Base-by-base conservation (phyloP, 139 green algal genomes). In the Pseudopediastrum boryanum region DNA sequence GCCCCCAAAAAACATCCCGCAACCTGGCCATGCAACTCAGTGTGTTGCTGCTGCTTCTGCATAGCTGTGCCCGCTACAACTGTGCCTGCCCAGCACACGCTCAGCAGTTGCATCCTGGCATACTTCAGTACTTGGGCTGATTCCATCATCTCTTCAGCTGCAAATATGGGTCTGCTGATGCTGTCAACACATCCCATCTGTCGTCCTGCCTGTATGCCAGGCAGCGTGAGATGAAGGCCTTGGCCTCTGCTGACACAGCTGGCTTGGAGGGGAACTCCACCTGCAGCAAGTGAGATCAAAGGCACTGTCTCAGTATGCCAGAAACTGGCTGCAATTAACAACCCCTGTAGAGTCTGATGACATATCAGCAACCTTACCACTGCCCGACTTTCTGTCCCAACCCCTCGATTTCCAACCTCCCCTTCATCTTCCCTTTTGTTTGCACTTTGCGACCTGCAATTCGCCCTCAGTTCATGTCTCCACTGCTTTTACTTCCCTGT, bases 141-240 rank as follows among this genome's bases (percentile, higher is more conserved):
- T 59, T 19, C 16, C 16, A 59, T 65, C 43, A 82, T 19, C 82
- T 72, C 62, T 81, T 87, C n/a, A 90, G 71, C 42, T 44, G 44
- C 61, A 97, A 75, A 82, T 94, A 97, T 0, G 93, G 87, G 76
- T 95, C 85, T 3, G 71, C 66, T 2, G 89, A 87, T 13, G 92
- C 92, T 33, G 80, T 87, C 0, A 85, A 63, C 36, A 96, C 92
- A 61, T 95, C 90, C 83, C 91, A 74, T 6, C 91, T 75, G 50
- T 91, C 69, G 44, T 86, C 75, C 64, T 85, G 81, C 1, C 73
- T 58, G 77, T 94, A 92, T 6, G 88, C 84, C 41, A 96, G 80
- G 81, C 90, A 96, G 67, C 87, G 89, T 70, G 74, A 81, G 46
- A 97, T 92, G 86, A 97, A 98, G 39, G 93, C 93, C 62, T 95